Percentiles rank a stretch among this genome's conserved stretches.
Evolutionary conservation across 1,139 yeast species (phyloP).

Genomic region (Sugiyamaella paludigena): DNA sequence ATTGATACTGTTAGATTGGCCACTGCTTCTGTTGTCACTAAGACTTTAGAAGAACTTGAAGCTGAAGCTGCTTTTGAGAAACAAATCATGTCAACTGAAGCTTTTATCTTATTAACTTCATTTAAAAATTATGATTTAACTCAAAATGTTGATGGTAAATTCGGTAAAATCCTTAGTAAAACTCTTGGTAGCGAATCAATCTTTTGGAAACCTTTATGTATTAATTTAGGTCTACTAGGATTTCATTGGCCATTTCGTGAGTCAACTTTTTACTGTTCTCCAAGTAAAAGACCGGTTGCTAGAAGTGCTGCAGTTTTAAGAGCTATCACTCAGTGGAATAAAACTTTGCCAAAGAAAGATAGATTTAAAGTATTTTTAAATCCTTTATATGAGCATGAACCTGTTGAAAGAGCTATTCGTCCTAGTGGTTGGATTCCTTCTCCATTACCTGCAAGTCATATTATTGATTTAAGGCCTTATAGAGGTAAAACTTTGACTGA

Average conservation of each 20-base stretch:
- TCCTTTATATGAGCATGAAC: constrained; percentile 42
- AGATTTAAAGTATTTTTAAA: constrained; percentile 42
- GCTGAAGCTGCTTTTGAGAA: constrained; percentile 36
- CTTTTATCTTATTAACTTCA: constrained; percentile 41
- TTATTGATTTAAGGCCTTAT: constrained; percentile 44
- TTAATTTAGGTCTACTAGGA: constrained; percentile 44
- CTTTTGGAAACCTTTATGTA: constrained; percentile 36
- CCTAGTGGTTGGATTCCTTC: constrained; percentile 45
- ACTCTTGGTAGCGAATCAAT: constrained; percentile 39
- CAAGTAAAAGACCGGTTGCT: constrained; percentile 44
- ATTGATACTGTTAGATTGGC: constrained; percentile 10
- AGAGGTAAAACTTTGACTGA: constrained; percentile 37
- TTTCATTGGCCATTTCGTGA: constrained; percentile 51
- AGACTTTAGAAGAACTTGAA: constrained; percentile 29
- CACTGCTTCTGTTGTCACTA: background rate
- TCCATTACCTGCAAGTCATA: constrained; percentile 44
- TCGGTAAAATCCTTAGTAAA: constrained; percentile 34
- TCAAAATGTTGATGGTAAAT: constrained; percentile 36
- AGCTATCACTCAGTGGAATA: constrained; percentile 43
- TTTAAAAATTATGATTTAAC: constrained; percentile 44
- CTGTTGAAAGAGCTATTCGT: constrained; percentile 38
- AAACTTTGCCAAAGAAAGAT: constrained; percentile 29
- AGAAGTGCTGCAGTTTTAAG: constrained; percentile 44
- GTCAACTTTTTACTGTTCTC: constrained; percentile 42
- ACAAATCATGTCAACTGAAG: constrained; percentile 44